phyloP scores from a whole-genome alignment of 2,329 filamentous ascomycete genomes.

The Orbilia quercus region DNA sequence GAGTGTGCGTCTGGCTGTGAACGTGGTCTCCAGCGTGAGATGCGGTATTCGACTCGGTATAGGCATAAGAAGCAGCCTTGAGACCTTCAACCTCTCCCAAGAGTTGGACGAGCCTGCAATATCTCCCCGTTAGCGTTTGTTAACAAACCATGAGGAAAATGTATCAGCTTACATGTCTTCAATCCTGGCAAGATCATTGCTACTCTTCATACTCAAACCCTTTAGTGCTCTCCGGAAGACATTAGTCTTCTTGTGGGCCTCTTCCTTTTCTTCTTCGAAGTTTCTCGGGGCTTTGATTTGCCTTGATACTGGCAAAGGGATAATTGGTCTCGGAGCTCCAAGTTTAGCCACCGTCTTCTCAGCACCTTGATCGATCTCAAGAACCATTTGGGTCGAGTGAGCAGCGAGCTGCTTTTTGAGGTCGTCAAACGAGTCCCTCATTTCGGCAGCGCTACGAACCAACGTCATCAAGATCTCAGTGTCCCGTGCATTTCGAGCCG shows the following conservation, averaged over 20 bases:
- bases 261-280: conserved; percentile 67
- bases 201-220: conserved; percentile 85
- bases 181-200: conserved; percentile 86
- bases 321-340: conserved; percentile 81
- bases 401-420: conserved; percentile 92
- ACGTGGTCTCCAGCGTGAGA: conserved; percentile 58
- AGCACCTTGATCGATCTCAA: conserved; percentile 85
- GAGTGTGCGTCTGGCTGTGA: conserved; percentile 55
- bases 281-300: conserved; percentile 64
- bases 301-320: conserved; percentile 74
- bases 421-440: conserved; percentile 95
- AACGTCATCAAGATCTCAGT: conserved; percentile 96
- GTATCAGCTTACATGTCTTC: conserved; percentile 75
- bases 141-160: conserved; percentile 22
- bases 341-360: conserved; percentile 86
- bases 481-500: conserved; percentile 92
- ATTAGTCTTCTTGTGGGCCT: conserved; percentile 82
- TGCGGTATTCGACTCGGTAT: conserved; percentile 56
- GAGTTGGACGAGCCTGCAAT: conserved; percentile 77
- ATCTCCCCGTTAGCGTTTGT: conserved; percentile 21
- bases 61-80: conserved; percentile 69
- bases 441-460: conserved; percentile 92
- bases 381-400: conserved; percentile 88
- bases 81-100: conserved; percentile 90
- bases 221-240: conserved; percentile 95